phyloP scores from a whole-genome alignment of 495 filamentous ascomycete species.

The Xylaria bambusicola region DNA sequence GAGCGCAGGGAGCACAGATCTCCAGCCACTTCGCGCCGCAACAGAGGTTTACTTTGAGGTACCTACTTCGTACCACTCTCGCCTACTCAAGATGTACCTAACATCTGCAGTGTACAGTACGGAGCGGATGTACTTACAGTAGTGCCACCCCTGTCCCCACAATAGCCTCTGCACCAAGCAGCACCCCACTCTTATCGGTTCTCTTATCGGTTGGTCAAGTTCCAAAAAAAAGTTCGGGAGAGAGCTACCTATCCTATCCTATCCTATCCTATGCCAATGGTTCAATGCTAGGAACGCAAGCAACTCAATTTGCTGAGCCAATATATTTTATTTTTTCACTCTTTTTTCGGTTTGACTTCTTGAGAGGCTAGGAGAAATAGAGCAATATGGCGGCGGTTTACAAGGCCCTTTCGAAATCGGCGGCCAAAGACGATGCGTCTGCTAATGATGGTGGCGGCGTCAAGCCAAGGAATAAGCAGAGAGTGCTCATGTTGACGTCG shows the following conservation, averaged over 20 bases:
- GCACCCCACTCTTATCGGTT: constrained; percentile 12
- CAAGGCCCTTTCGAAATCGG: constrained; percentile 80
- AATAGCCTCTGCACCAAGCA: not conserved
- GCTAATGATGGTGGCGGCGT: constrained; percentile 38
- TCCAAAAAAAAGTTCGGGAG: constrained; percentile 29
- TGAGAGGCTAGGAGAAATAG: too few species aligned
- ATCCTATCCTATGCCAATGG: too few species aligned
- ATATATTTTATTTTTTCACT: too few species aligned
- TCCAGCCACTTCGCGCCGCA: too few species aligned
- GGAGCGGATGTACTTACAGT: too few species aligned
- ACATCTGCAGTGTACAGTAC: not conserved
- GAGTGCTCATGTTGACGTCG: constrained; percentile 86
- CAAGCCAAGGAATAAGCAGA: constrained; percentile 65
- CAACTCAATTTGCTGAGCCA: too few species aligned
- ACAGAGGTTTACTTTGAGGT: too few species aligned
- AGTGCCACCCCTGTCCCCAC: too few species aligned
- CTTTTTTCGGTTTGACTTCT: too few species aligned
- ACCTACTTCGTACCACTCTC: not conserved
- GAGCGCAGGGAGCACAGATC: too few species aligned
- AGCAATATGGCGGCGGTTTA: constrained; percentile 89
- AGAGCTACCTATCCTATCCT: constrained; percentile 1
- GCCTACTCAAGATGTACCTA: too few species aligned
- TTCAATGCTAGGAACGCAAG: not conserved
- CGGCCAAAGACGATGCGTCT: constrained; percentile 45
- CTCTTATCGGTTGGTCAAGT: constrained; percentile 26